Evolutionary conservation across 139 green algal species (phyloP).

Genomic region (Asterochloris erici): DNA sequence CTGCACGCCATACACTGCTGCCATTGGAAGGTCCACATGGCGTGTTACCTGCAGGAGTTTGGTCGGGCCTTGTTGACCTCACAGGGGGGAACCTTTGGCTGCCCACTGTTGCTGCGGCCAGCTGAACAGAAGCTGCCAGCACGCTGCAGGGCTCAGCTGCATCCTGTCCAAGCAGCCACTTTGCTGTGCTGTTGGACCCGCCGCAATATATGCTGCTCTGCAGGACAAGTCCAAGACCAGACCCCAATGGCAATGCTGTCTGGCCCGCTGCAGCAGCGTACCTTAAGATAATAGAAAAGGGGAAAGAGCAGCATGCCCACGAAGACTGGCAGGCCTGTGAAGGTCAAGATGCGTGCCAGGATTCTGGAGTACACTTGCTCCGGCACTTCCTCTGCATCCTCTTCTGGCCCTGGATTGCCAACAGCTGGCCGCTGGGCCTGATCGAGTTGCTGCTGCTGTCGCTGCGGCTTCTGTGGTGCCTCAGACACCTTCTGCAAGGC

Average conservation of each 20-base stretch:
- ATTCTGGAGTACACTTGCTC: conserved; percentile 45
- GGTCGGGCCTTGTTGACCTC: no score
- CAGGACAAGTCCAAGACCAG: no score
- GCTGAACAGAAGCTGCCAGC: not conserved
- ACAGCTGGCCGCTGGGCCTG: conserved; percentile 27
- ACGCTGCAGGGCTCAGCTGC: not conserved
- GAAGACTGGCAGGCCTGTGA: conserved; percentile 52
- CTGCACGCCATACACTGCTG: conserved; percentile 56
- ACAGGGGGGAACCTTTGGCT: no score
- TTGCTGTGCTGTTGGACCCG: no score
- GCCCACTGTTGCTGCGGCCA: no score
- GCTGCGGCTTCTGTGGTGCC: not conserved
- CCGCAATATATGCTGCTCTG: no score
- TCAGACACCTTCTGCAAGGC: not conserved
- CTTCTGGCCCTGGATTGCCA: not conserved
- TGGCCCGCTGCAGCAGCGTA: not conserved
- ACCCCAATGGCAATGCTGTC: not conserved
- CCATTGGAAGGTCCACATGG: conserved; percentile 59
- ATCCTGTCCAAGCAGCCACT: not conserved
- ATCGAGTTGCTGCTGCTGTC: conserved; percentile 24
- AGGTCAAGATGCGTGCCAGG: conserved; percentile 65
- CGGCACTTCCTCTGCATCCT: conserved; percentile 17
- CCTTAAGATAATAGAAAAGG: conserved; percentile 71
- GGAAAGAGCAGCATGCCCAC: conserved; percentile 55
- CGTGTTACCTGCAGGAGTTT: conserved; percentile 42